phyloP scores from a whole-genome alignment of 2,329 filamentous ascomycete genomes.

The Cercospora janseana region DNA sequence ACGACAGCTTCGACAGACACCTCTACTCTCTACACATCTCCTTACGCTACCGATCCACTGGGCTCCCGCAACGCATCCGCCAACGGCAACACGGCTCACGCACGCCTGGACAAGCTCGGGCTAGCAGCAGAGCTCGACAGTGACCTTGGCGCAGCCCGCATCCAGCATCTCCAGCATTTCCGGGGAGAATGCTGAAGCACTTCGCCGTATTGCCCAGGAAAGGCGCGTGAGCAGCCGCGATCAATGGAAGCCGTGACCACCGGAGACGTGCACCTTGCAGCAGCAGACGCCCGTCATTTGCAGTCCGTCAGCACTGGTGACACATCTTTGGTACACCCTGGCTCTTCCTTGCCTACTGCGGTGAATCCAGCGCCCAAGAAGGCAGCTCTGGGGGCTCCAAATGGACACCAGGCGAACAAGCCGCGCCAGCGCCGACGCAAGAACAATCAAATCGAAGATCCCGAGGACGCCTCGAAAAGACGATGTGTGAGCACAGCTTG shows the following conservation, averaged over 20 bases:
- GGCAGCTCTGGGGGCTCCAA: too few species aligned
- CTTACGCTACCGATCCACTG: neutral
- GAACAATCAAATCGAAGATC: conserved; percentile 29
- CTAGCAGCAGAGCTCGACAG: neutral
- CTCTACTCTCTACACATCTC: too few species aligned
- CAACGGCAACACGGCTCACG: neutral
- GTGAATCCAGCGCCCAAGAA: too few species aligned
- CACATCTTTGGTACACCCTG: conserved; percentile 5
- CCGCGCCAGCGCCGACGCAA: conserved; percentile 27
- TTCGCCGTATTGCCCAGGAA: conserved; percentile 9
- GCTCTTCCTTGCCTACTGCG: conserved; percentile 2
- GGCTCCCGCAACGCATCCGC: neutral
- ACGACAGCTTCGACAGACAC: too few species aligned
- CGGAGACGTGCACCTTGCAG: conserved; percentile 14
- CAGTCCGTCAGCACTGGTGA: neutral
- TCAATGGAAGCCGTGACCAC: conserved; percentile 16
- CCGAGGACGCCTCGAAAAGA: conserved; percentile 45
- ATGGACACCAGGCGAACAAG: conserved; percentile 18
- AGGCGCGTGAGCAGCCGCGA: conserved; percentile 12
- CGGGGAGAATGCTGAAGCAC: conserved; percentile 16
- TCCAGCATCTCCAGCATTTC: conserved; percentile 17
- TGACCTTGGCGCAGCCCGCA: conserved; percentile 7
- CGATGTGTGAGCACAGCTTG: conserved; percentile 42
- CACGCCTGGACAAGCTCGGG: conserved; percentile 5
- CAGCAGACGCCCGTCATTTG: conserved; percentile 12